These are phyloP conservation scores for Lactarius sp. DNA, from an alignment of 768 basidiomycete genomes.

Conservation along the genomic window DNA sequence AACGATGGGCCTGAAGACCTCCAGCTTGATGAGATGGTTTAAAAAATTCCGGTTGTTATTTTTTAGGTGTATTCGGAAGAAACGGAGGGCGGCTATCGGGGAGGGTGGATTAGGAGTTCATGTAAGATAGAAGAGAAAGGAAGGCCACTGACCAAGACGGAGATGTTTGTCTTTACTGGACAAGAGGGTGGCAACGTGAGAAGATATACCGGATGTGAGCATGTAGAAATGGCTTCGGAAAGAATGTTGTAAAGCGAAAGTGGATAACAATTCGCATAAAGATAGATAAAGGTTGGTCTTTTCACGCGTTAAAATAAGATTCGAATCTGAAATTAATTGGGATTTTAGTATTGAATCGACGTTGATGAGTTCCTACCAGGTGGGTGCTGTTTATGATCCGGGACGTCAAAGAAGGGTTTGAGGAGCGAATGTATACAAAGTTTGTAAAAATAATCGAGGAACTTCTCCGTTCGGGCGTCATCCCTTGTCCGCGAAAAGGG, in stretches of 20 bases:
- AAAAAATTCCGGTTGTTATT: constrained; percentile 75
- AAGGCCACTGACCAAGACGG: constrained; percentile 67
- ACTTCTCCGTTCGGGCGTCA: constrained; percentile 81
- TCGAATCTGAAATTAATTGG: constrained; percentile 39
- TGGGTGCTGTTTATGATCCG: constrained; percentile 51
- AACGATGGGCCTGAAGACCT: constrained; percentile 77
- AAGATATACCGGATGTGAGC: constrained; percentile 71
- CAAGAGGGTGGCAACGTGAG: constrained; percentile 71
- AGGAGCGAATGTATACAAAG: constrained; percentile 72
- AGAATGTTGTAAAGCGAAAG: constrained; percentile 81
- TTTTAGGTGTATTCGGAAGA: constrained; percentile 81
- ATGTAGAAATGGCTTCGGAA: constrained; percentile 91
- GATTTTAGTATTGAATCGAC: neutral
- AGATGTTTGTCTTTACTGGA: constrained; percentile 87
- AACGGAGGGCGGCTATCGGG: constrained; percentile 77
- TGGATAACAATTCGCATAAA: constrained; percentile 87
- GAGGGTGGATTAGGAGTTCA: neutral
- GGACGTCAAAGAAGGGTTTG: constrained; percentile 69
- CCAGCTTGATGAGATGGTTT: constrained; percentile 75
- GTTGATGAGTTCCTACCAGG: constrained; percentile 24
- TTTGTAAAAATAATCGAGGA: constrained; percentile 93
- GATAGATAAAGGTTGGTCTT: constrained; percentile 81
- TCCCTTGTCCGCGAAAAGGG: constrained; percentile 62
- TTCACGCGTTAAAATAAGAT: constrained; percentile 60
- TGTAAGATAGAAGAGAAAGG: constrained; percentile 20